Evolutionary conservation across 202 grass and related monocot genomes (phyloP), one percentile per base, ranked within the genome.

Genomic region (Zizania palustris): DNA sequence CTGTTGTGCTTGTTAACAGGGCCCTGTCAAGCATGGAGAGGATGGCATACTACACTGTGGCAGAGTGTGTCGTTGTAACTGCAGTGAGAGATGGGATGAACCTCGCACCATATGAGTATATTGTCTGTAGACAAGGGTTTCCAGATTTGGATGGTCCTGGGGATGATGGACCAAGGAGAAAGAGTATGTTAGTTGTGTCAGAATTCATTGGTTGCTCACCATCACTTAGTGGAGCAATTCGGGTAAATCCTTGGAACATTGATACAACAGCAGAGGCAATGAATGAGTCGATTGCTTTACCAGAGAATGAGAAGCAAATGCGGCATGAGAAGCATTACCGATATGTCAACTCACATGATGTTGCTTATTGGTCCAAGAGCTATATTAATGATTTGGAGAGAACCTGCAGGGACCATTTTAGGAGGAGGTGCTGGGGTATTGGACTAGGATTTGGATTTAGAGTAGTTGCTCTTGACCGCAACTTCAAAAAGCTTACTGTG

Each of bases 181-280:
- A 87, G 58, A 91, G 88, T 50, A 91, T 91, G 88, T 42, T 91
- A 37, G 85, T 91, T 1, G 84, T 90, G 19, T 90, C 88, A 40
- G 88, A 90, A 57, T 90, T 90, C 84, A 87, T 90, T 44, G 88
- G 88, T 33, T 91, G 88, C 81, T 91, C 88, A n/a, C n/a, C n/a
- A n/a, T n/a, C n/a, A n/a, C n/a, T n/a, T n/a, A n/a, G n/a, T n/a
- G n/a, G n/a, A n/a, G 88, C 88, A n/a, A 91, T 91, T 73, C 72
- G 84, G 21, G 63, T 85, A 54, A 91, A 91, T 71, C 88, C 88
- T 12, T 91, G 88, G 88, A 91, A 91, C 38, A 64, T 82, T 69
- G 88, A 91, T 43, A 15, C 88, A 45, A 91, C 85, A 60, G 88
- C 84, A 5, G 88, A 91, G 80, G 84, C 88, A 46, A 85, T 91